A percentile compares a stretch with the other conserved stretches of the same genome.
Evolutionary conservation across 2,329 filamentous ascomycete genomes (phyloP).

Genomic region (Emergomyces africanus): DNA sequence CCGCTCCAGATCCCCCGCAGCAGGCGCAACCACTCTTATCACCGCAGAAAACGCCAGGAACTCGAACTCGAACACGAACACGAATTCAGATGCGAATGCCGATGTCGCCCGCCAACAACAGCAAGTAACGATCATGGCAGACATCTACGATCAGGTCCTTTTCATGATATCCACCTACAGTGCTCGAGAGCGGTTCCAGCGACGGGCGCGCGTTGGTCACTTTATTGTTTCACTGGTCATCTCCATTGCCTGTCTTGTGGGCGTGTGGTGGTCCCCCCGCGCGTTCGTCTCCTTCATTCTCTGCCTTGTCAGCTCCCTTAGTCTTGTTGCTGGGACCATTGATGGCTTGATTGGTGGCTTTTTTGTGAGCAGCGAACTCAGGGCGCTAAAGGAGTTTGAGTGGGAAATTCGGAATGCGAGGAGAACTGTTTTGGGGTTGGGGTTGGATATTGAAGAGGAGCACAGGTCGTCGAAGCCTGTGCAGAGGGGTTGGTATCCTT

Average conservation of each 20-base stretch:
- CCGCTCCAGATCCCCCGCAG: background rate
- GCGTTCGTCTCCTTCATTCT: conserved; percentile 71
- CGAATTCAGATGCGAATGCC: background rate
- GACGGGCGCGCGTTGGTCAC: conserved; percentile 57
- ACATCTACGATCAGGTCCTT: conserved; percentile 60
- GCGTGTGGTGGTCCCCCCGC: conserved; percentile 70
- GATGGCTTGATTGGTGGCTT: conserved; percentile 78
- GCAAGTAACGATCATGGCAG: conserved; percentile 12
- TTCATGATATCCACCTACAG: conserved; percentile 56
- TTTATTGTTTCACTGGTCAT: conserved; percentile 56
- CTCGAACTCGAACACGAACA: background rate
- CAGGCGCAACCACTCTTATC: background rate
- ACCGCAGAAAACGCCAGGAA: background rate
- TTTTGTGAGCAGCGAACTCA: conserved; percentile 74
- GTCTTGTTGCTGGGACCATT: conserved; percentile 60
- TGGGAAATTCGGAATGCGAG: conserved; percentile 74
- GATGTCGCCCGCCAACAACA: background rate
- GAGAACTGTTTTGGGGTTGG: conserved; percentile 11
- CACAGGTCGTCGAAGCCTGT: conserved; percentile 2
- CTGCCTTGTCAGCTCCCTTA: conserved; percentile 65
- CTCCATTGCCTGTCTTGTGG: conserved; percentile 62
- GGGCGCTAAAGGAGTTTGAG: conserved; percentile 77
- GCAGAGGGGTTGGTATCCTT: background rate
- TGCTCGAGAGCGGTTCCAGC: conserved; percentile 58
- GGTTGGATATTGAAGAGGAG: conserved; percentile 12